Percentiles rank a stretch among this genome's conserved stretches.
These are phyloP conservation scores for Panaeolus cyanescens DNA, from an alignment of 768 basidiomycete species.

Conservation along the genomic window DNA sequence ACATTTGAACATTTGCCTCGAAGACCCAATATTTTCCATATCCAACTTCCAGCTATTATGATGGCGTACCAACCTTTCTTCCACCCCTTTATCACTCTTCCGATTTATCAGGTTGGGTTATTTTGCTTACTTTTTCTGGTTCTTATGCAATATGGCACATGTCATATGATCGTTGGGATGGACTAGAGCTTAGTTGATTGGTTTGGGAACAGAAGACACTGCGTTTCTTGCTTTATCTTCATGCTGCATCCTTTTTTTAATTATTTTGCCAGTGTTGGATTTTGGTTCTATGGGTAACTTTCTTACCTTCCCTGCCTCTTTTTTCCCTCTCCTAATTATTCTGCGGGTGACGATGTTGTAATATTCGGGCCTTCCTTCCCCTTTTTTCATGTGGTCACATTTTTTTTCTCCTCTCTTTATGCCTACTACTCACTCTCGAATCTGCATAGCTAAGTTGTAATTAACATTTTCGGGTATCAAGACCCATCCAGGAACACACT, in stretches of 20 bases:
- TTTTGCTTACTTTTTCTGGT: not conserved
- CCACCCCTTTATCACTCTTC: not conserved
- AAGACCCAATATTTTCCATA: not conserved
- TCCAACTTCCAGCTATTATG: slow-evolving; percentile 5
- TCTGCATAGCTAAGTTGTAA: slow-evolving; percentile 1
- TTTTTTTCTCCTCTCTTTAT: slow-evolving; percentile 2
- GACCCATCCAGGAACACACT: not conserved
- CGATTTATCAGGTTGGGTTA: slow-evolving; percentile 1
- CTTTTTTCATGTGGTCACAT: not conserved
- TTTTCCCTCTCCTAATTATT: slow-evolving; percentile 5
- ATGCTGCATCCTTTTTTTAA: not conserved
- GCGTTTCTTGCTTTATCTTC: not conserved
- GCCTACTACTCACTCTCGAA: not conserved
- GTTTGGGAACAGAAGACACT: too few species aligned
- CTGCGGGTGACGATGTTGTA: not conserved
- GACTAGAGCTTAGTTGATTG: too few species aligned
- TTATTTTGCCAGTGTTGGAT: not conserved
- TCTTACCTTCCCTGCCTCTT: not conserved
- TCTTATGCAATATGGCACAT: too few species aligned
- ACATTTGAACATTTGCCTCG: not conserved
- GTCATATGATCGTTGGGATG: not conserved
- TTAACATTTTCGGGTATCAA: not conserved
- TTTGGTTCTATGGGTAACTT: not conserved
- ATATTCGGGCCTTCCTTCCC: not conserved
- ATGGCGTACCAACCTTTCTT: not conserved